Evolutionary conservation across 2,329 filamentous ascomycete genomes (phyloP), one percentile per base, ranked within the genome.

Genomic region (Xylogone sp.): DNA sequence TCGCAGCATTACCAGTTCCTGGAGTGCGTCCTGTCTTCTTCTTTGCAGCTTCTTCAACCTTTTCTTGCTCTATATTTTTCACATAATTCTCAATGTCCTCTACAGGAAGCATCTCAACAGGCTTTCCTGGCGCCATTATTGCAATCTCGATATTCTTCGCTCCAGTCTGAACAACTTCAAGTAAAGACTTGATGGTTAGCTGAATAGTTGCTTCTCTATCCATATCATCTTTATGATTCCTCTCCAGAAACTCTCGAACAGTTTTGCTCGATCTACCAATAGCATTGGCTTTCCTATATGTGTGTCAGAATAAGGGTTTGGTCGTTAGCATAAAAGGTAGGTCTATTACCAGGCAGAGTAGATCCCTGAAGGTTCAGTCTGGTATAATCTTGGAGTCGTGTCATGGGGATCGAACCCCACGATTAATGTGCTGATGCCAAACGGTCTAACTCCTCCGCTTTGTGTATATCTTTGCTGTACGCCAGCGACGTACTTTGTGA

Each of bases 101-200:
- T 27, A 93, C 87, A 2, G 91, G 90, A 62, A 99, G 81, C 84
- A 96, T 92, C 78, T 97, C 92, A 57, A 99, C 83, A 16, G 81
- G 72, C 78, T 96, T 91, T 48, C 90, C 92, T 6, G 94, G 92
- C 7, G 90, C 89, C 91, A 97, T 97, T 68, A 99, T 86, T 53
- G 95, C 94, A 66, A 99, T 97, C 76, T 99, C 94, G 66, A 99
- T 99, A 74, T 99, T 99, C 84, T 99, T 99, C 49, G 94, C 94
- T 57, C 94, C 94, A 2, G 94, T 99, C 75, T 99, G 94, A 56
- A 99, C 94, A 49, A 99, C 94, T 73, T 99, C 94, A 55, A 99
- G 78, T 59, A 99, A 82, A 39, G 94, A 99, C 79, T 99, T 99
- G 78, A 99, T 95, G 7, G 94, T 94, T 63, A 99, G 79, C 69